phyloP scores from a whole-genome alignment of 2,329 filamentous ascomycete genomes.

The Sporothrix schenckii region DNA sequence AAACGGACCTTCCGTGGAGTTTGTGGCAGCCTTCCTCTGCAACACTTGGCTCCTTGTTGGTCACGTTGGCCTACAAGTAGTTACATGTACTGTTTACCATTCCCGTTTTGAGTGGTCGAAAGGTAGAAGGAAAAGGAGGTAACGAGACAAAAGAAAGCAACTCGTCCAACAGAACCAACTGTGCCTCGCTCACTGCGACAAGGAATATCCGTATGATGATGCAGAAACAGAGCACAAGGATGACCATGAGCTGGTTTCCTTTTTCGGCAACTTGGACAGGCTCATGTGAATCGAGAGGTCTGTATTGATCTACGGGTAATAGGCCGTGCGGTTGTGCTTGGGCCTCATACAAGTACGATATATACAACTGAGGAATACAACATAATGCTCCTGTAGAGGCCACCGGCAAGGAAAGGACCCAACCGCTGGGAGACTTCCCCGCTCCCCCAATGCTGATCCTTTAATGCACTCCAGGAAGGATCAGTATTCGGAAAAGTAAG shows the following conservation, averaged over 20 bases:
- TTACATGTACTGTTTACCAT: too few relatives aligned
- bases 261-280: not conserved
- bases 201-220: not conserved
- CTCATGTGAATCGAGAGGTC: not conserved
- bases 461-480: not conserved
- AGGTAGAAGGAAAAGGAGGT: not conserved
- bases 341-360: not conserved
- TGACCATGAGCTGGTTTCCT: conserved; percentile 19
- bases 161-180: not conserved
- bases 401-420: not conserved
- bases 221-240: not conserved
- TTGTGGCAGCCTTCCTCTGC: not conserved
- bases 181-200: not conserved
- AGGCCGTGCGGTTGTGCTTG: not conserved
- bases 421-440: conserved; percentile 11
- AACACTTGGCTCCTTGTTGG: not conserved
- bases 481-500: not conserved
- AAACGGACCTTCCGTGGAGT: conserved; percentile 9
- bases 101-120: not conserved
- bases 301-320: not conserved
- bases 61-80: too few relatives aligned
- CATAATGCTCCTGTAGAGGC: not conserved
- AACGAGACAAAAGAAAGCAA: not conserved
- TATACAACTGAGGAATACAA: not conserved
- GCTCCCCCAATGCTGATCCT: not conserved